Evolutionary conservation across 345 rosid genomes (phyloP), one percentile per base, ranked within the genome.

Genomic region (Boechera divaricarpa): DNA sequence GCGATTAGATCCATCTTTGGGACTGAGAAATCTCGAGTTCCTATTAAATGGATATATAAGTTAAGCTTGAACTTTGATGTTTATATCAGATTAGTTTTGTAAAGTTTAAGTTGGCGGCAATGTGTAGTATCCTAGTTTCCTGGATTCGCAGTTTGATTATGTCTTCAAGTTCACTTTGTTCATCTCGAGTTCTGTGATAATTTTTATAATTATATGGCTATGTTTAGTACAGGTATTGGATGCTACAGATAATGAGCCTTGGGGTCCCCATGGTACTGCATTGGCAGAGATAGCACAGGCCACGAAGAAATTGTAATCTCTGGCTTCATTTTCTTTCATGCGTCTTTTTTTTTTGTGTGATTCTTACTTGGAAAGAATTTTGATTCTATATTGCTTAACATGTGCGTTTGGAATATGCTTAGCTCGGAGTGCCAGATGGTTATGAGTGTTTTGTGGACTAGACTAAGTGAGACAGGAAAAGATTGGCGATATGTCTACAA

Each of bases 191-290:
- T n/a, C 11, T 65, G 29, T 55, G 61, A 45, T 77, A 7, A 28
- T 15, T 52, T 63, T 29, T 9, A 41, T 18, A 31, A 24, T 32
- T 38, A 41, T 62, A 41, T 56, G 41, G 65, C 3, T 15, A 70
- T 77, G 54, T 70, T 64, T 63, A 59, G 70, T 78, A 44, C 83
- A 95, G 99, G 99, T 88, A 69, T 73, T 95, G 83, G 99, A 95
- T 88, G 97, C 99, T 10, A 96, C 97, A 18, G 97, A 96, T 82
- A 83, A 91, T 76, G 99, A 90, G 67, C 99, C 98, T 70, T 96
- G 99, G 99, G 99, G 98, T 80, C 99, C 98, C 29, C 99, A 93
- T 77, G 98, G 98, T 28, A 81, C 98, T 79, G 96, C 87, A 70
- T 77, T 93, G 86, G 93, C 96, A 5, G 99, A 96, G 82, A 90